phyloP scores from a whole-genome alignment of 2,329 filamentous ascomycete species.

The Ascochyta clinopodiicola region DNA sequence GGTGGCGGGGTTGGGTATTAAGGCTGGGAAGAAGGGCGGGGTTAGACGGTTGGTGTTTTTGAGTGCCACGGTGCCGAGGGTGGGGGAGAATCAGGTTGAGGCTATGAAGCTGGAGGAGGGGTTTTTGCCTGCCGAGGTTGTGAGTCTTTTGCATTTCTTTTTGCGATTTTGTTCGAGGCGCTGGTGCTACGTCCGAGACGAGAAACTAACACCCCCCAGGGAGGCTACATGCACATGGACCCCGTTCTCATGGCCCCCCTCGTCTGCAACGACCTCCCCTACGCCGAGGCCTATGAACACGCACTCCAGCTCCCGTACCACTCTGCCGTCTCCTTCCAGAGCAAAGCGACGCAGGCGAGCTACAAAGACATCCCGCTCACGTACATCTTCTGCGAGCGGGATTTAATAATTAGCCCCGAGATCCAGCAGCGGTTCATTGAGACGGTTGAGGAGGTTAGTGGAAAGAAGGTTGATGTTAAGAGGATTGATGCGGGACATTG shows the following conservation, averaged over 20 bases:
- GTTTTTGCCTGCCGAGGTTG: not conserved
- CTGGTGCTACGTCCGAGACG: no score
- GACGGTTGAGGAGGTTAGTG: slow-evolving; percentile 41
- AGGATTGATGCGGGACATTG: slow-evolving; percentile 45
- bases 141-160: not conserved
- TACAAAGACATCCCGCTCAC: slow-evolving; percentile 50
- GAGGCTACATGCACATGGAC: slow-evolving; percentile 24
- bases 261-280: slow-evolving; percentile 27
- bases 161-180: no score
- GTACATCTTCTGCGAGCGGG: slow-evolving; percentile 49
- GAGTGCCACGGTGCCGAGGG: slow-evolving; percentile 19
- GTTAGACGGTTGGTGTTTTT: slow-evolving; percentile 25
- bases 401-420: slow-evolving; percentile 37
- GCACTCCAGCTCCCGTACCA: slow-evolving; percentile 33
- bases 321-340: slow-evolving; percentile 43
- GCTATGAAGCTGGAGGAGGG: slow-evolving; percentile 11
- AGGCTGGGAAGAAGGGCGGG: slow-evolving; percentile 23
- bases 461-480: slow-evolving; percentile 39
- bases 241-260: slow-evolving; percentile 9
- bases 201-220: no score
- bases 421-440: slow-evolving; percentile 42
- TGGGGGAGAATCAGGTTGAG: slow-evolving; percentile 16
- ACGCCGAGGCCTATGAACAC: slow-evolving; percentile 25
- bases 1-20: slow-evolving; percentile 10
- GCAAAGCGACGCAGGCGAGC: slow-evolving; percentile 43